Evolutionary conservation across 441 rosid species (phyloP), one percentile per base, ranked within the genome.

Genomic region (Pelargonium cotyledonis): DNA sequence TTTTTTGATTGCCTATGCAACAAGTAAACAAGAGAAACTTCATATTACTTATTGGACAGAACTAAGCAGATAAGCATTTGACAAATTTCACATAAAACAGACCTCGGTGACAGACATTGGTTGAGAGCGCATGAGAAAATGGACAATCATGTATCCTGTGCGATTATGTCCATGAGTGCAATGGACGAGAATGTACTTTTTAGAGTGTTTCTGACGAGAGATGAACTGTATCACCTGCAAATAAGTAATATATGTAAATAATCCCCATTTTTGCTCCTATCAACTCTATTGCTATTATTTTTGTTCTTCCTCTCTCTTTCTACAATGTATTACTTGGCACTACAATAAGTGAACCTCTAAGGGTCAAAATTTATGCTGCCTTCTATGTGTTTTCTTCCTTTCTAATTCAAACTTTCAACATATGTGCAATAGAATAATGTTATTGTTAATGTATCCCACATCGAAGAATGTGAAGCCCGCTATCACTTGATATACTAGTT

Each of bases 81-180:
- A 67, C n/a, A 55, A 61, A 5, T 53, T 6, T 10, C 8, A 43
- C 26, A 18, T 43, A 67, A 53, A 43, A 76, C 85, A 65, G 61
- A 89, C 99, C 95, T 88, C 88, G 12, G 95, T 79, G 68, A 96
- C 99, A 77, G 96, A 85, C 83, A 88, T 85, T 16, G 92, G 69
- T 47, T 65, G 73, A 43, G 97, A 82, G 16, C 98, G 95, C 97
- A 96, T 87, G 60, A 96, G 89, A 81, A 85, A 93, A 77, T 96
- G 97, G 43, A 91, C 85, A 66, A 93, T 88, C 99, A 96, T 96
- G 77, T 83, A 96, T 71, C 99, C 98, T 6, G 99, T 96, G 41
- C 99, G 96, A 69, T 96, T 93, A 78, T 91, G 96, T 62, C 99
- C 99, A 80, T 96, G 99, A 0, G 99, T 96, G 76, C 99, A 96